Evolutionary conservation across 495 filamentous ascomycete species (phyloP).

Genomic region (Hypoxylon intermedium): DNA sequence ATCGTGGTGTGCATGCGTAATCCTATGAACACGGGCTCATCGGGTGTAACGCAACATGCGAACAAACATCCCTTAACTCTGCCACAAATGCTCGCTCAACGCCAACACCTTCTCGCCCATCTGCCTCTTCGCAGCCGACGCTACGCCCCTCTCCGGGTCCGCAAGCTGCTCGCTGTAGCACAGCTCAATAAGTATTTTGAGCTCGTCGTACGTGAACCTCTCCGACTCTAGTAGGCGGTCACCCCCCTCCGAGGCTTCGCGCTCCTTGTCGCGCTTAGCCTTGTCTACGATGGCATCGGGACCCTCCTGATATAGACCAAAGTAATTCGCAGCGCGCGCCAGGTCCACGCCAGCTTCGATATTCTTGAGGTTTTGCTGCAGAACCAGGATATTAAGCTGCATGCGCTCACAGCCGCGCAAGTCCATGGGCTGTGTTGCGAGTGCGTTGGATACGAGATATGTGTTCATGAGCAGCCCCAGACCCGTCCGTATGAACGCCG

Average conservation of each 20-base stretch:
- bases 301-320: slow-evolving; percentile 78
- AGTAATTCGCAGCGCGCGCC: slow-evolving; percentile 74
- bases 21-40: slow-evolving; percentile 1
- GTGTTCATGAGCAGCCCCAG: slow-evolving; percentile 74
- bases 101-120: slow-evolving; percentile 76
- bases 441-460: slow-evolving; percentile 70
- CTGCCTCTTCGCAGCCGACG: slow-evolving; percentile 72
- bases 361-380: slow-evolving; percentile 95
- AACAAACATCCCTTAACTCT: slow-evolving; percentile 44
- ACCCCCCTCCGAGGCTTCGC: slow-evolving; percentile 43
- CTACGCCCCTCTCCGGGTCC: slow-evolving; percentile 74
- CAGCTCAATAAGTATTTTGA: slow-evolving; percentile 83
- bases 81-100: slow-evolving; percentile 84
- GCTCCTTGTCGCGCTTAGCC: slow-evolving; percentile 61
- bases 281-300: slow-evolving; percentile 71
- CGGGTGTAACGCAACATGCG: background rate
- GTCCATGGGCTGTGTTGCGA: slow-evolving; percentile 73
- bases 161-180: slow-evolving; percentile 83
- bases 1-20: slow-evolving; percentile 1
- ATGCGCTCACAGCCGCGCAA: slow-evolving; percentile 77
- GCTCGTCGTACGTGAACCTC: slow-evolving; percentile 78
- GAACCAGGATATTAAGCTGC: slow-evolving; percentile 87
- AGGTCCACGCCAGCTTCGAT: slow-evolving; percentile 78
- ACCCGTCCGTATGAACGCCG: slow-evolving; percentile 73
- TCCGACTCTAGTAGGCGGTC: slow-evolving; percentile 46